Evolutionary conservation across 176 grass and related monocot species (phyloP).

Genomic region (Cymbopogon citratus): DNA sequence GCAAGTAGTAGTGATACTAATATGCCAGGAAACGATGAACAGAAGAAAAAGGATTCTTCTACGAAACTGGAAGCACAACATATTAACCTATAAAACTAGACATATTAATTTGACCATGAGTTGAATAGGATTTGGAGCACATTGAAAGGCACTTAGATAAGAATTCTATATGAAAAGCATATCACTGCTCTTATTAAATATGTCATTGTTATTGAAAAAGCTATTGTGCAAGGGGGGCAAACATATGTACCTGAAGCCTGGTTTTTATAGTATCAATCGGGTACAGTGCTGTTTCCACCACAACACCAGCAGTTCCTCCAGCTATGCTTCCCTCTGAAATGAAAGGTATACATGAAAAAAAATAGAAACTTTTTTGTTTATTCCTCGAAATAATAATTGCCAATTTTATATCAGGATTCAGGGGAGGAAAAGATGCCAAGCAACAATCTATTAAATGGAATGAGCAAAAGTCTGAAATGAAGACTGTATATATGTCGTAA

Average conservation of each 20-base stretch:
- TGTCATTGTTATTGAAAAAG: neutral
- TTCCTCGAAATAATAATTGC: neutral
- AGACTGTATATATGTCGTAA: neutral
- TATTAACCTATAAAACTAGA: neutral
- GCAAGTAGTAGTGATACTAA: neutral
- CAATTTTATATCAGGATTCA: neutral
- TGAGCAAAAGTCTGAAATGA: neutral
- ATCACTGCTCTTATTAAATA: neutral
- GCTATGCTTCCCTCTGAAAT: conserved; percentile 74
- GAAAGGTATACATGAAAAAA: neutral
- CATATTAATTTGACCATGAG: neutral
- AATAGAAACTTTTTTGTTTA: neutral
- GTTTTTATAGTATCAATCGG: conserved; percentile 93
- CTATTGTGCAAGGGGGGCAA: neutral
- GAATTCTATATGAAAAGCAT: neutral
- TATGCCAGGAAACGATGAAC: neutral
- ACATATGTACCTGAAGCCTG: conserved; percentile 60
- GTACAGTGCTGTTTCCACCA: conserved; percentile 82
- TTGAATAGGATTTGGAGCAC: neutral
- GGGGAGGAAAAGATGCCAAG: neutral
- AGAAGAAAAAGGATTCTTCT: neutral
- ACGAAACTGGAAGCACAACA: neutral
- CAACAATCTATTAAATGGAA: neutral
- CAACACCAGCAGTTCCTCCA: conserved; percentile 80
- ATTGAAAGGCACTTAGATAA: neutral